phyloP scores from a whole-genome alignment of 331 rosid genomes.

The Stylosanthes scabra region DNA sequence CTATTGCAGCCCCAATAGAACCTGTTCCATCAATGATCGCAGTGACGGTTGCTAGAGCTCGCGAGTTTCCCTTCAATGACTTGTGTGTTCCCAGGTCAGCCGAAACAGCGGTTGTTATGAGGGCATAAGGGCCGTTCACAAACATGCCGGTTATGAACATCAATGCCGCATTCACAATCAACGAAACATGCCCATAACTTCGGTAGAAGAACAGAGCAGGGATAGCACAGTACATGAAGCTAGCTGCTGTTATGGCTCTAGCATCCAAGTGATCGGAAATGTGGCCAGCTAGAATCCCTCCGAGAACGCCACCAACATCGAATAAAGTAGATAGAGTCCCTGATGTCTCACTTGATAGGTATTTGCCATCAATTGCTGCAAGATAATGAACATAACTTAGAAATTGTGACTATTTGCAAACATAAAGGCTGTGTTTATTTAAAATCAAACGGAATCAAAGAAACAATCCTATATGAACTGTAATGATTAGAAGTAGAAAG shows the following conservation, averaged over 20 bases:
- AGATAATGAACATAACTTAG: conserved; percentile 34
- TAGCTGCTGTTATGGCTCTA: conserved; percentile 96
- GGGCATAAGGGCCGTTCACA: conserved; percentile 97
- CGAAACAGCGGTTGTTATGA: conserved; percentile 96
- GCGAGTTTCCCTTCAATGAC: conserved; percentile 78
- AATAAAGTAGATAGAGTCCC: conserved; percentile 90
- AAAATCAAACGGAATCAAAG: no score
- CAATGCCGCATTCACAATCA: conserved; percentile 57
- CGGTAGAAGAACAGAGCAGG: conserved; percentile 94
- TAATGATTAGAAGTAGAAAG: not conserved
- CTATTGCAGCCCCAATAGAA: conserved; percentile 97
- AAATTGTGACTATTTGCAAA: conserved; percentile 14
- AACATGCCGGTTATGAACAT: conserved; percentile 95
- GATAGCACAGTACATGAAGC: conserved; percentile 99
- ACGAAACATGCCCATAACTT: conserved; percentile 74
- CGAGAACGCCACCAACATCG: conserved; percentile 94
- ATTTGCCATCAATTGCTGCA: conserved; percentile 92
- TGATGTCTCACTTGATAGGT: conserved; percentile 76
- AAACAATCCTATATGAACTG: no score
- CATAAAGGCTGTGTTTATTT: not conserved
- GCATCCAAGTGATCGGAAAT: conserved; percentile 85
- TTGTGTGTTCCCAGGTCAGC: conserved; percentile 98
- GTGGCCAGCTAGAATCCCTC: conserved; percentile 96
- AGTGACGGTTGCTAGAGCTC: conserved; percentile 95
- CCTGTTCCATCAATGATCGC: conserved; percentile 98